These are phyloP conservation scores for Porphyrellus cyaneotinctus DNA, from an alignment of 768 basidiomycete species.

Conservation along the genomic window DNA sequence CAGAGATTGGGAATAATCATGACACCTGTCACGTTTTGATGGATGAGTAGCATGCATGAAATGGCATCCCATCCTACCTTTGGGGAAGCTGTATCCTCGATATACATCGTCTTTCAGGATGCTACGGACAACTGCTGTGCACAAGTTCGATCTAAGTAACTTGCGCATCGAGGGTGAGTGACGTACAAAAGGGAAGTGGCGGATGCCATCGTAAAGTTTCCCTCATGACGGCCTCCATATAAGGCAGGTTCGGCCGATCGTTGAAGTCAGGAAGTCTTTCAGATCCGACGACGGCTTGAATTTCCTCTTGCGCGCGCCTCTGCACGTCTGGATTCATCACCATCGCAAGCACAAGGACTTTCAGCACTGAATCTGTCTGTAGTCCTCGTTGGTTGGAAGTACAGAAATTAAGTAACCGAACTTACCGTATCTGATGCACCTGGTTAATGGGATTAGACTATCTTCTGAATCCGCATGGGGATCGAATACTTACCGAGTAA, in stretches of 20 bases:
- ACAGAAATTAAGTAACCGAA: background rate
- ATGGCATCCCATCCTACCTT: background rate
- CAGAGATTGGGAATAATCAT: slow-evolving; percentile 8
- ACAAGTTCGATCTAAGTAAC: background rate
- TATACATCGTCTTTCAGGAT: slow-evolving; percentile 7
- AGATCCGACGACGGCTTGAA: slow-evolving; percentile 4
- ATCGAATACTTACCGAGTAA: slow-evolving; percentile 1
- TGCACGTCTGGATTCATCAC: slow-evolving; percentile 6
- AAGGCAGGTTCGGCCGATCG: background rate
- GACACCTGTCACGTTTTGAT: background rate
- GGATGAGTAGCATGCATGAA: background rate
- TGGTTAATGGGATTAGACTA: background rate
- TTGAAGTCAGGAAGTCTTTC: slow-evolving; percentile 5
- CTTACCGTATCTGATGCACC: slow-evolving; percentile 9
- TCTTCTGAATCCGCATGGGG: background rate
- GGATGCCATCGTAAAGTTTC: slow-evolving; percentile 9
- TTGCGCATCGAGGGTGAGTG: background rate
- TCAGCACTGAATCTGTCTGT: slow-evolving; percentile 6
- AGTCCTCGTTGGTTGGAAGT: background rate
- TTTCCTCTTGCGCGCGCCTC: slow-evolving; percentile 5
- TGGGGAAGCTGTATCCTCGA: slow-evolving; percentile 8
- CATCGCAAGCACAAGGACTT: slow-evolving; percentile 6
- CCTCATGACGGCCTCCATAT: slow-evolving; percentile 1
- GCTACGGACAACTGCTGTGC: slow-evolving; percentile 5
- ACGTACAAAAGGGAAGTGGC: slow-evolving; percentile 6